A percentile compares a stretch with the other conserved stretches of the same genome.
Conservation (phyloP, 306 rosid species). For the Trifolium pratense region DNA sequence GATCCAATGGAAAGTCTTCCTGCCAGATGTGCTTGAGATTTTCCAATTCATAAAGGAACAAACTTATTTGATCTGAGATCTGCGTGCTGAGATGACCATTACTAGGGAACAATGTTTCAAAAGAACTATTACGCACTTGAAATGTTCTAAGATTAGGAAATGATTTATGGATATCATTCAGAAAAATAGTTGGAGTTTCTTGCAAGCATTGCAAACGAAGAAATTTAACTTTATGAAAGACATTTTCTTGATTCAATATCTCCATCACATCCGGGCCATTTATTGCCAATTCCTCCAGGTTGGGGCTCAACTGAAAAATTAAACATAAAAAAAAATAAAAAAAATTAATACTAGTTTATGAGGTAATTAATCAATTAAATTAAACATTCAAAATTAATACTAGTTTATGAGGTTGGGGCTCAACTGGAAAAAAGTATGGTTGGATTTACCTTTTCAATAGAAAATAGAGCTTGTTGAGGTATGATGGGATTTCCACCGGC, state of each 20-base stretch:
- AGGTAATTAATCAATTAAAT: too few species aligned
- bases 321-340: background rate
- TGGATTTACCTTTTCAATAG: constrained; percentile 1
- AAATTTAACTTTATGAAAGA: background rate
- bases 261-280: background rate
- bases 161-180: background rate
- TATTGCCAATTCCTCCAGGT: constrained; percentile 8
- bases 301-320: background rate
- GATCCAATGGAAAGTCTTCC: background rate
- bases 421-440: background rate
- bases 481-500: too few species aligned
- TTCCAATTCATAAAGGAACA: background rate
- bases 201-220: background rate
- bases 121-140: background rate
- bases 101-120: background rate
- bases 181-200: background rate
- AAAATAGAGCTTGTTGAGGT: background rate
- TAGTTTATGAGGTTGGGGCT: too few species aligned
- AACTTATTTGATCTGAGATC: background rate
- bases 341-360: background rate
- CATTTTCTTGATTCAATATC: background rate
- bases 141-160: background rate
- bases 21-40: background rate
- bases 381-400: background rate
- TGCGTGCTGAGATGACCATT: background rate